Evolutionary conservation across 345 rosid genomes (phyloP).

Genomic region (Arabidopsis arenosa): DNA sequence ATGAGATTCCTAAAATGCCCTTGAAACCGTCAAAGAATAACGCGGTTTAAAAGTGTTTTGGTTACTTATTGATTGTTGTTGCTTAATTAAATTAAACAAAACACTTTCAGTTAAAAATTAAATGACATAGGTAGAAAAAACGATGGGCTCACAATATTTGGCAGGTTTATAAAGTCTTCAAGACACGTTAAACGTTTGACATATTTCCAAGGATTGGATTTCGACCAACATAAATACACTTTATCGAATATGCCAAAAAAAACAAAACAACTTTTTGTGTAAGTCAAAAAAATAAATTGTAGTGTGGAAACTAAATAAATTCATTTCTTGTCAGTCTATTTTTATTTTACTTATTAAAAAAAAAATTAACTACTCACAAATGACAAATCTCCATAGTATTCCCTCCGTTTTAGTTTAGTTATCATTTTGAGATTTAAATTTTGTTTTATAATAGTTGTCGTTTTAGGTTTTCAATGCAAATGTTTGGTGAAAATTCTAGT

Average conservation of each 20-base stretch:
- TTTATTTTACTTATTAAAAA: not conserved
- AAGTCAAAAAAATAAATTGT: not conserved
- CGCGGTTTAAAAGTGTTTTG: conserved; percentile 37
- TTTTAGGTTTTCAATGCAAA: too few relatives aligned
- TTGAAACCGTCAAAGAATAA: conserved; percentile 41
- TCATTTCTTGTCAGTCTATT: not conserved
- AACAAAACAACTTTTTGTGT: not conserved
- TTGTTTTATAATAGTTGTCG: too few relatives aligned
- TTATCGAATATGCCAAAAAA: not conserved
- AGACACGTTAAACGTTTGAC: conserved; percentile 35
- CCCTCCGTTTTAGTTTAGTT: too few relatives aligned
- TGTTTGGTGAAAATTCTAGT: too few relatives aligned
- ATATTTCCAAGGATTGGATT: conserved; percentile 21
- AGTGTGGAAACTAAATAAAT: not conserved
- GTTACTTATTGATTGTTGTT: conserved; percentile 37
- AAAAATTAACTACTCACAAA: not conserved
- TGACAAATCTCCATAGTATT: not conserved
- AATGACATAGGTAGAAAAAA: conserved; percentile 7
- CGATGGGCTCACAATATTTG: conserved; percentile 37
- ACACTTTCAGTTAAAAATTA: conserved; percentile 25
- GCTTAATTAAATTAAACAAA: conserved; percentile 5
- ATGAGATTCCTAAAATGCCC: conserved; percentile 44
- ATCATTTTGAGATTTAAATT: too few relatives aligned
- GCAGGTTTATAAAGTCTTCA: conserved; percentile 16
- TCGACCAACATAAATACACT: conserved; percentile 23